Base-by-base conservation (phyloP, 192 early-diverging fungal species). In the Backusella mclennaniae region DNA sequence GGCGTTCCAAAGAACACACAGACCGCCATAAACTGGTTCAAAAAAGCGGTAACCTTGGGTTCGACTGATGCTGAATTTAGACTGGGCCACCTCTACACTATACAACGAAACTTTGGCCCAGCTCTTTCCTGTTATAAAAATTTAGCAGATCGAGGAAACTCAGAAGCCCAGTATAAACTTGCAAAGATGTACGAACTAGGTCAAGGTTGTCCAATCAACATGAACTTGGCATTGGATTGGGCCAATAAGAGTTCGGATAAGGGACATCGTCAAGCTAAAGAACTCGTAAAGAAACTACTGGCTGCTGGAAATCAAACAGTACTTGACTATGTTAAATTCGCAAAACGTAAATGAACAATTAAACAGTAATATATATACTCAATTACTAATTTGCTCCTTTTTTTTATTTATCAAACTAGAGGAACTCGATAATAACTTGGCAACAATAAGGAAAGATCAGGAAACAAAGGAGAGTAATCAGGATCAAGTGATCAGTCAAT, bases 11-110 rank as follows among this genome's bases (percentile, higher is more conserved):
- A 90, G 78, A 88, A 92, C 77, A 83, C 84, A 67, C 79, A 81
- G 39, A 77, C 83, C 41, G 93, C 93, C 17, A 85, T 94, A 74
- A 77, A 84, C 69, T 93, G 91, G 92, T 95, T 86, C 77, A 77
- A 84, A 49, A 76, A 76, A 53, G 82, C 86, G 11, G 92, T 91
- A 9, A 78, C 80, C 35, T 84, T 83, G 46, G 92, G 91, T 12
- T 91, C 93, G 75, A 86, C 89, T 21, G 79, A 91, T 5, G 93
- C 96, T 0, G 92, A 94, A 7, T 91, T 92, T 6, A 89, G 90
- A 77, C 71, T 95, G 19, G 98, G 96, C 1, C 72, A 86, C 23
- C 96, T 99, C 95, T 91, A 94, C 76, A 87, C 89, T 89, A 89
- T 88, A 46, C 36, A 80, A 2, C 78, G 77, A 41, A 83, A 93